phyloP scores from a whole-genome alignment of 495 filamentous ascomycete species.

The Coniosporium apollinis region DNA sequence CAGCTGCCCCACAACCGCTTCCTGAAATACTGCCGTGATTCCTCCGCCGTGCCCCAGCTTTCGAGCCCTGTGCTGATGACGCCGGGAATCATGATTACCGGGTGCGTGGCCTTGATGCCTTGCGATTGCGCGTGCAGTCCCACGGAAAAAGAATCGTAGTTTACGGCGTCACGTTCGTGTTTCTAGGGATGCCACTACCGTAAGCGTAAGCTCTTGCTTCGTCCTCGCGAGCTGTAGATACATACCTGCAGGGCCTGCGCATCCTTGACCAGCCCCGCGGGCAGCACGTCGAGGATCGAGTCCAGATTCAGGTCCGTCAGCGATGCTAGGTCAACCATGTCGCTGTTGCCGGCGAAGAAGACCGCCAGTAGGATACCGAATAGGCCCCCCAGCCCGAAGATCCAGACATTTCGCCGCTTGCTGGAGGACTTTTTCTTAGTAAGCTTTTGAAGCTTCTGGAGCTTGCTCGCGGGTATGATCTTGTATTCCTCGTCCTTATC shows the following conservation, averaged over 20 bases:
- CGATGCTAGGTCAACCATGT: conserved; percentile 67
- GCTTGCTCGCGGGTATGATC: conserved; percentile 19
- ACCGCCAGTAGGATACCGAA: conserved; percentile 69
- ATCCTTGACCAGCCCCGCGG: conserved; percentile 64
- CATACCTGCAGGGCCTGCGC: conserved; percentile 64
- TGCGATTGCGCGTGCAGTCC: conserved; percentile 69
- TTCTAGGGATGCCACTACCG: conserved; percentile 31
- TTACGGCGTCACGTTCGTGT: conserved; percentile 70
- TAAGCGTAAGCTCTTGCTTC: too few relatives aligned
- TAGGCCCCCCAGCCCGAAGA: conserved; percentile 68
- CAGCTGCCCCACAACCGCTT: conserved; percentile 92
- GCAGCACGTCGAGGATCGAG: conserved; percentile 62
- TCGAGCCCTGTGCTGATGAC: conserved; percentile 96
- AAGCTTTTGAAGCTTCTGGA: conserved; percentile 19
- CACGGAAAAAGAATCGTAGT: conserved; percentile 84
- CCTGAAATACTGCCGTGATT: conserved; percentile 76
- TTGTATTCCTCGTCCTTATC: conserved; percentile 11
- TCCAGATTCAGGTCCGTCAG: conserved; percentile 74
- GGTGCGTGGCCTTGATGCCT: conserved; percentile 67
- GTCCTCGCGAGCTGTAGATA: too few relatives aligned
- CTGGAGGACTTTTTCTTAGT: conserved; percentile 25
- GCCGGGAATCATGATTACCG: conserved; percentile 91
- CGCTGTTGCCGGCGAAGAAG: conserved; percentile 70
- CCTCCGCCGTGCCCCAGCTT: conserved; percentile 78
- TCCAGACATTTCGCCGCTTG: conserved; percentile 58